Base-by-base conservation (phyloP, 306 rosid genomes). In the Quercus cerris region DNA sequence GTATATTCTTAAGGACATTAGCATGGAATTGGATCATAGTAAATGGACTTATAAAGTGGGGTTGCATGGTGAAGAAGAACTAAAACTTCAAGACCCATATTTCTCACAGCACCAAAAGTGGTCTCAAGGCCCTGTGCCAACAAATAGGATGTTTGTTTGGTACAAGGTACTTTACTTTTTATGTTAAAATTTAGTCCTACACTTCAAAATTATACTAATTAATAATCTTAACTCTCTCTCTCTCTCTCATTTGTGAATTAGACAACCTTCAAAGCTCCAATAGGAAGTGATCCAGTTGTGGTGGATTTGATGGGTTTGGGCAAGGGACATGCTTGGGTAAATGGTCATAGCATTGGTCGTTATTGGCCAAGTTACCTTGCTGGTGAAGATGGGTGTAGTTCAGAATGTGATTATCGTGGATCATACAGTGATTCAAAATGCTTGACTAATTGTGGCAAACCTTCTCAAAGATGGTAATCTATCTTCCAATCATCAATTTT, bases 31-130 rank as follows among this genome's bases (percentile, higher is more conserved):
- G 28, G 66, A 70, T 13, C 2, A 30, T 1, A 67, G 78, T 23
- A 56, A 52, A 5, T 86, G 90, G 85, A 15, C 8, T 0, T 86
- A 84, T 19, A 81, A 76, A 58, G 41, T 75, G 15, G 90, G 90
- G 44, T 31, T 84, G 18, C 67, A 71, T 0, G 87, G 87, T 66
- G 83, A 84, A 52, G 12, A n/a, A 5, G 20, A 22, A 10, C 17
- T 12, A 13, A 33, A 79, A 51, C 69, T 61, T 0, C 82, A 71
- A 6, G 62, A 55, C 15, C 8, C 6, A 35, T 4, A 9, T 19
- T 2, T 8, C 41, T 41, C 70, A 14, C 1, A 1, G 12, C 5
- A 4, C 1, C 0, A 27, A 5, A n/a, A 59, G 56, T 84, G 87
- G 87, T 7, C 5, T 17, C 3, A 8, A 1, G 2, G 14, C 6